Evolutionary conservation across 2,329 filamentous ascomycete genomes (phyloP), one percentile per base, ranked within the genome.

Genomic region (Trichoderma endophyticum): DNA sequence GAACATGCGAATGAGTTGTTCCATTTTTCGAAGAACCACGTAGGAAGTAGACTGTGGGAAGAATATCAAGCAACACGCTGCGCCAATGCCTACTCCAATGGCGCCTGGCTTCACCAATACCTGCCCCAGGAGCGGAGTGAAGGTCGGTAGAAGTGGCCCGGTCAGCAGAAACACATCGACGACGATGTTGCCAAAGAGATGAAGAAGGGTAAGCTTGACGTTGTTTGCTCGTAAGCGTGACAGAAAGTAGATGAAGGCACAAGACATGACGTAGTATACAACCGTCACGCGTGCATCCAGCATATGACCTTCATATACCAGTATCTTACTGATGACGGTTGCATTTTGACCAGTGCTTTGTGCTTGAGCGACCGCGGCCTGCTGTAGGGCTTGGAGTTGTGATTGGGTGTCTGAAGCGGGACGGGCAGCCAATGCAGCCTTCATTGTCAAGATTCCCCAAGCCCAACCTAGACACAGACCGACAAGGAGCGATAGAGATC

Each of bases 41-140:
- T 83, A 82, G 0, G 85, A 86, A 0, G 86, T 85, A 0, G 86
- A 87, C 54, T 82, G 82, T 0, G 86, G 86, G 69, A 87, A 87
- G 59, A 87, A 78, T 4, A 87, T 71, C 1, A 87, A 65, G 6
- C 81, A 83, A 59, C 82, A 84, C 4, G 78, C 81, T 3, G 83
- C 69, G 0, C 85, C 86, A 0, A 87, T 75, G 0, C 82, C 86
- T 7, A 84, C 79, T 0, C 83, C 85, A 21, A 84, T 81, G 0
- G 83, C 83, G 1, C 82, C 83, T 1, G 86, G 86, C 54, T 84
- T 83, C 3, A 86, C 79, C 24, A 87, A 73, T 0, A 80, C 56
- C 5, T 78, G 74, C 0, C 83, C 80, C 3, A 87, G 67, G 0
- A 75, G 82, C 4, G 81, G 82, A 4, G 76, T 78, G 72, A 84